Evolutionary conservation across 2,329 filamentous ascomycete species (phyloP), one percentile per base, ranked within the genome.

Genomic region (Colletotrichum tofieldiae): DNA sequence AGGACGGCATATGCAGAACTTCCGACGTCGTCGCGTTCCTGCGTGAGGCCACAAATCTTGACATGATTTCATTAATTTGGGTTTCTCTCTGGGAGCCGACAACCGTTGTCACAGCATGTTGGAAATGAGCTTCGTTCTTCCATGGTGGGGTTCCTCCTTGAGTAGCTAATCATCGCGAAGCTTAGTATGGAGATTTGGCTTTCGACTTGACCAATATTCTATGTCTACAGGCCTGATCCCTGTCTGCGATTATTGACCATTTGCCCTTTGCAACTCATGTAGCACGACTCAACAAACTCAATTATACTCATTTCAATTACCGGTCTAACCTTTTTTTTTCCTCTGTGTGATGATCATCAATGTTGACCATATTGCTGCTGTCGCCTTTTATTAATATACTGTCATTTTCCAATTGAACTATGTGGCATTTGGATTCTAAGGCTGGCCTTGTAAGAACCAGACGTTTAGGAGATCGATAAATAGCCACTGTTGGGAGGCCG

Each of bases 51-150:
- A 29, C 58, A 29, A 37, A 35, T 18, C 37, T 35, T 14, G 29
- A 54, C 35, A 67, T 37, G n/a, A 26, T 16, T 26, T 64, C 65
- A 64, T 64, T 26, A 55, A 67, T 67, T 67, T 64, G 52, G 29
- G 39, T 67, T 67, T 63, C 16, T 29, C 39, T 29, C 12, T 14
- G 18, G 16, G 52, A 47, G 39, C 12, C 58, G 49, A 14, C 7
- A 43, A 20, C 39, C 58, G 58, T 12, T 8, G 62, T 67, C 39
- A 26, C 49, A 32, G 26, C 20, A 18, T 47, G 29, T 47, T 43
- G 37, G 47, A 67, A 67, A 67, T 64, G 65, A 67, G 39, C 37
- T 54, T 20, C 32, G 16, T 54, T 64, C 37, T 6, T 9, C 14
- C 23, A 52, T 35, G 65, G 65, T 67, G 49, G 65, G 39, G 65